phyloP scores from a whole-genome alignment of 148 eudicot genomes.

The Rhododendron henanense region DNA sequence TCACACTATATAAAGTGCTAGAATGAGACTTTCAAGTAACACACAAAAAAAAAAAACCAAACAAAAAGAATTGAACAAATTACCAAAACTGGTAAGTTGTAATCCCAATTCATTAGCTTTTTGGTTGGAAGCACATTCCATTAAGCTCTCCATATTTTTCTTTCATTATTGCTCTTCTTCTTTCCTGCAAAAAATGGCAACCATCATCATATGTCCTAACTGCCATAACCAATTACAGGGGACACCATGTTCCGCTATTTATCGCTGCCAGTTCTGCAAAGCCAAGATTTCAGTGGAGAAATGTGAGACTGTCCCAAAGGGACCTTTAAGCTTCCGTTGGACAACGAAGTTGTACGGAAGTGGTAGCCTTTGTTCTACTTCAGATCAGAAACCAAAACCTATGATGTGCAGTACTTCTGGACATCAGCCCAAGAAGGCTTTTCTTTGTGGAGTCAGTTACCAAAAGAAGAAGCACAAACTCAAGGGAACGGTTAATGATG shows the following conservation, averaged over 20 bases:
- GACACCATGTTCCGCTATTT: not conserved
- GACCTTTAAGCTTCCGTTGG: not conserved
- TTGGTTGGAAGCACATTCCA: not conserved
- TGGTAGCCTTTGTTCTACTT: not conserved
- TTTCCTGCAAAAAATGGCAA: not conserved
- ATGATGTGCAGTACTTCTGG: not conserved
- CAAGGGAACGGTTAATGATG: conserved; percentile 58
- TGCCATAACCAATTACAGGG: not conserved
- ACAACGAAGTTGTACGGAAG: not conserved
- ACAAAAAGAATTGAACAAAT: not conserved
- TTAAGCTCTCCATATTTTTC: not conserved
- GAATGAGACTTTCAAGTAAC: not conserved
- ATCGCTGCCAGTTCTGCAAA: conserved; percentile 3
- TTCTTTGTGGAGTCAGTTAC: conserved; percentile 75
- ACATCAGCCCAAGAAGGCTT: conserved; percentile 42
- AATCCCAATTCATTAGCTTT: not conserved
- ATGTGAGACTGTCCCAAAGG: not conserved
- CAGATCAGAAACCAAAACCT: not conserved
- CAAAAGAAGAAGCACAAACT: conserved; percentile 41
- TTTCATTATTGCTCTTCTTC: not conserved
- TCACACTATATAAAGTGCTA: not conserved
- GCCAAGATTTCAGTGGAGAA: not conserved
- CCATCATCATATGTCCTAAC: not conserved
- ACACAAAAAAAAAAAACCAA: too few species aligned
- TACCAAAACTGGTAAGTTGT: not conserved